Conservation (phyloP, 345 rosid genomes). For the Brassica cretica region DNA sequence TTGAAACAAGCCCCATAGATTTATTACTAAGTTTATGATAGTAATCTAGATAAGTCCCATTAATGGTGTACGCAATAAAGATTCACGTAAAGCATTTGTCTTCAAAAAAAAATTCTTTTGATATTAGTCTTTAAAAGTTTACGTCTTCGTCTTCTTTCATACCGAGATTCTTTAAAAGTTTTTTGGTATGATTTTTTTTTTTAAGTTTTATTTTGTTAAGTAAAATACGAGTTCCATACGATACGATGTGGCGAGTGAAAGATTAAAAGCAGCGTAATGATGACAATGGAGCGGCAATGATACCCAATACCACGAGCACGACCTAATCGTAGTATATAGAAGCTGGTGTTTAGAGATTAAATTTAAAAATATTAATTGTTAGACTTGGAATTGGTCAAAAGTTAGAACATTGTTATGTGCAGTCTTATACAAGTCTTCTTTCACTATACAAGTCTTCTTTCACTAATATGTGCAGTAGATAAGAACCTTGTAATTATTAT, state of each 20-base stretch:
- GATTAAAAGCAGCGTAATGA: slow-evolving; percentile 37
- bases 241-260: slow-evolving; percentile 18
- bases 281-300: slow-evolving; percentile 31
- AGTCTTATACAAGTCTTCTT: too few species aligned
- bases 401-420: slow-evolving; percentile 9
- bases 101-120: too few species aligned
- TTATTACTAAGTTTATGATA: not conserved
- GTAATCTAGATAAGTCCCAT: not conserved
- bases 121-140: not conserved
- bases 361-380: not conserved
- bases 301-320: slow-evolving; percentile 49
- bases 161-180: not conserved
- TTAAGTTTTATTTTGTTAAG: not conserved
- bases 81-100: not conserved
- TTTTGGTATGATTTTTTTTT: not conserved
- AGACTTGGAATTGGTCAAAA: slow-evolving; percentile 15
- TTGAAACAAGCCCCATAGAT: not conserved
- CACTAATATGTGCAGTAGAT: not conserved
- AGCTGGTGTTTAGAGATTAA: not conserved
- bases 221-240: slow-evolving; percentile 7
- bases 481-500: not conserved
- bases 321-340: slow-evolving; percentile 37
- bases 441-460: too few species aligned
- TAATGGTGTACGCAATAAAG: not conserved
- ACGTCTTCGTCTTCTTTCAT: not conserved